phyloP scores from a whole-genome alignment of 495 filamentous ascomycete genomes.

The Apodospora peruviana region DNA sequence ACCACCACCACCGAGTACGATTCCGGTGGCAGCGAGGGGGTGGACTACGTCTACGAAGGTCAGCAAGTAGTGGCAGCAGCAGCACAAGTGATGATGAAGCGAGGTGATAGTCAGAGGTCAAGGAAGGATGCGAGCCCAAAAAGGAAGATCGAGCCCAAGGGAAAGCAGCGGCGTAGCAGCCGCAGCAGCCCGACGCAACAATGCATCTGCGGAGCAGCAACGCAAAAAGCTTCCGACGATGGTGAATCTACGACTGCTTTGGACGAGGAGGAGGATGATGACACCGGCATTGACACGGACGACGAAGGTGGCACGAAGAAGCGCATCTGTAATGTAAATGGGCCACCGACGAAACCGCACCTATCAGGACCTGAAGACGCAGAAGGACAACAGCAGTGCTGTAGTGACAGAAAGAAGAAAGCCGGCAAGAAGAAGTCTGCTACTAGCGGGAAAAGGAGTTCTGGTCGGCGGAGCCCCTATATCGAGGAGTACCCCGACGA shows the following conservation, averaged over 20 bases:
- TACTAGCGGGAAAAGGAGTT: neutral
- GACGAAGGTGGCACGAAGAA: neutral
- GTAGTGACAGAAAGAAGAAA: neutral
- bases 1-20: slow-evolving; percentile 25
- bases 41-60: slow-evolving; percentile 19
- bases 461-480: slow-evolving; percentile 16
- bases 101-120: neutral
- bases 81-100: no score
- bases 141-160: neutral
- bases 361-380: neutral
- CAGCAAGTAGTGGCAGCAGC: neutral
- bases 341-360: no score
- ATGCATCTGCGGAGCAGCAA: neutral
- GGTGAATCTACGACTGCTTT: neutral
- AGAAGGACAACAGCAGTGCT: neutral
- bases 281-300: neutral
- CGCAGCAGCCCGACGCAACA: neutral
- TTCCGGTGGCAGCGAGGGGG: slow-evolving; percentile 21
- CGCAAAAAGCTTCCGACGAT: no score
- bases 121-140: neutral
- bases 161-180: neutral
- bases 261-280: neutral
- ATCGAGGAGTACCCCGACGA: slow-evolving; percentile 27
- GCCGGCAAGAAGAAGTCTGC: slow-evolving; percentile 2
- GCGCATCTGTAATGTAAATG: no score